Conservation (phyloP, 106 monocot genomes). For the Platanthera zijinensis region DNA sequence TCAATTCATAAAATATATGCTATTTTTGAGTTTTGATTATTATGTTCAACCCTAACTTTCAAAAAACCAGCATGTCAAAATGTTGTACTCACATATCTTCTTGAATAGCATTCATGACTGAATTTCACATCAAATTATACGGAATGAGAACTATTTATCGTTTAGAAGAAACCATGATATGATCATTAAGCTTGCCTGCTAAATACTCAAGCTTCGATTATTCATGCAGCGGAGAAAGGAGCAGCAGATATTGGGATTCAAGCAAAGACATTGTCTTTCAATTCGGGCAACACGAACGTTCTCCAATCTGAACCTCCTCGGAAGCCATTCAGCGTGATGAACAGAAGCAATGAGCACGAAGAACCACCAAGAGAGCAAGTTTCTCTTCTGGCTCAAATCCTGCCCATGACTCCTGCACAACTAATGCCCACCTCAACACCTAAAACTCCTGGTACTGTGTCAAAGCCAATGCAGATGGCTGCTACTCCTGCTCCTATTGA, state of each 20-base stretch:
- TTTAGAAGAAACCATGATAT: not conserved
- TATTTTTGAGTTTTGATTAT: too few relatives aligned
- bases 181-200: not conserved
- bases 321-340: not conserved
- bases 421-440: constrained; percentile 12
- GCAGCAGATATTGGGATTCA: constrained; percentile 8
- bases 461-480: constrained; percentile 28
- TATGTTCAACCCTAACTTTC: too few relatives aligned
- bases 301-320: not conserved
- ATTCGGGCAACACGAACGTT: not conserved
- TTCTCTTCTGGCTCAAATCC: constrained; percentile 2
- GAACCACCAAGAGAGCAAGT: constrained; percentile 17
- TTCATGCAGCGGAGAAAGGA: constrained; percentile 16
- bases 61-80: too few relatives aligned
- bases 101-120: too few relatives aligned
- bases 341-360: not conserved
- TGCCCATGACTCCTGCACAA: constrained; percentile 5
- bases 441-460: constrained; percentile 28
- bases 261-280: constrained; percentile 9
- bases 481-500: constrained; percentile 16
- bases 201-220: not conserved
- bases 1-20: too few relatives aligned
- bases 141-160: too few relatives aligned
- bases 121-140: not conserved
- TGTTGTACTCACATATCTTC: too few relatives aligned